phyloP scores from a whole-genome alignment of 1,284 basidiomycete species.

The Sparassis latifolia region DNA sequence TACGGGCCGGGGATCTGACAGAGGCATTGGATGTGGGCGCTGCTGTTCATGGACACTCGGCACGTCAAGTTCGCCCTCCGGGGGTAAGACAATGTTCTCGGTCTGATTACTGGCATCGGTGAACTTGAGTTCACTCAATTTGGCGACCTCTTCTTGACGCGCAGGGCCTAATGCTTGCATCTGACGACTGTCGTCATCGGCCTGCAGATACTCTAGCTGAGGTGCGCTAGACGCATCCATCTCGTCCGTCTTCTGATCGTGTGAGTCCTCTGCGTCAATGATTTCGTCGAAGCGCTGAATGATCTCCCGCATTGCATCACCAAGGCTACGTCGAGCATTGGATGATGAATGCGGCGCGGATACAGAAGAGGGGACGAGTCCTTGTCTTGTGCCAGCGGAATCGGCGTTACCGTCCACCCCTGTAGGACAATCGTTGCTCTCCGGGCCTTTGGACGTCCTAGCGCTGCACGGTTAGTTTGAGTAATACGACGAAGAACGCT shows the following conservation, averaged over 20 bases:
- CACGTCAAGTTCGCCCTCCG: conserved; percentile 8
- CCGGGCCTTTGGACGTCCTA: conserved; percentile 8
- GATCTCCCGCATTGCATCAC: conserved; percentile 84
- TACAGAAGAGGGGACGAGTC: conserved; percentile 33
- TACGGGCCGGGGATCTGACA: conserved; percentile 27
- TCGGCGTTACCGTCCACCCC: conserved; percentile 27
- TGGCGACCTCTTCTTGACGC: conserved; percentile 76
- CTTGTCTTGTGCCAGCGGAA: conserved; percentile 38
- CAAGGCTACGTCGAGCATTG: conserved; percentile 78
- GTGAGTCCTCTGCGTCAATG: conserved; percentile 41
- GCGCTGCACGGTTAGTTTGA: neutral
- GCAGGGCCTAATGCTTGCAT: conserved; percentile 91
- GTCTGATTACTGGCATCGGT: conserved; percentile 50
- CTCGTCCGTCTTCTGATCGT: conserved; percentile 21
- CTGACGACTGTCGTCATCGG: conserved; percentile 65
- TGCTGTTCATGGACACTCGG: conserved; percentile 6
- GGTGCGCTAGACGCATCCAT: conserved; percentile 33
- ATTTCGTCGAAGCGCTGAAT: conserved; percentile 84
- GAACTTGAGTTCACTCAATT: conserved; percentile 76
- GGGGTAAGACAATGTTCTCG: conserved; percentile 22
- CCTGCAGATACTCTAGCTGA: conserved; percentile 81
- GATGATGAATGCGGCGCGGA: conserved; percentile 30
- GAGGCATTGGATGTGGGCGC: conserved; percentile 16
- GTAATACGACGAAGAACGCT: neutral
- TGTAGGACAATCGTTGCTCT: conserved; percentile 13